A percentile compares a stretch with the other conserved stretches of the same genome.
These are phyloP conservation scores for Linum usitatissimum DNA, from an alignment of 345 rosid genomes.

Conservation along the genomic window DNA sequence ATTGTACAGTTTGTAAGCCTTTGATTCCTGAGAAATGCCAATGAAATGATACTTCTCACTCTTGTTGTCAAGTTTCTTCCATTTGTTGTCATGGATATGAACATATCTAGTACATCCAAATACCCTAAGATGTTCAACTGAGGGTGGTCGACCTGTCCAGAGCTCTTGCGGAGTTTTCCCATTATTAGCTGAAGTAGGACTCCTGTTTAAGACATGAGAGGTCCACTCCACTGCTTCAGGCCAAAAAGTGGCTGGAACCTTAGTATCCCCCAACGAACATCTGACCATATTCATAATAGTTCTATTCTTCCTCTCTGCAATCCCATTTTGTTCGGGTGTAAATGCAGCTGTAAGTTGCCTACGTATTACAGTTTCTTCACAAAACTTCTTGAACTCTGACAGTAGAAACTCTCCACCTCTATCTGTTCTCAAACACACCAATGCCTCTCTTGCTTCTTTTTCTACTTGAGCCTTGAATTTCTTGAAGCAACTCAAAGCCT, in stretches of 20 bases:
- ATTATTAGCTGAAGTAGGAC: no score
- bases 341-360: background rate
- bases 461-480: background rate
- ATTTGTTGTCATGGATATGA: no score
- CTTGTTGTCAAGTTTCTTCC: no score
- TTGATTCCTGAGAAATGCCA: no score
- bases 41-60: no score
- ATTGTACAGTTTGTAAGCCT: no score
- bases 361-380: background rate
- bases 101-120: no score
- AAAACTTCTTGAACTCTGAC: background rate
- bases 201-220: background rate
- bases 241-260: background rate
- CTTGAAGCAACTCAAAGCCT: background rate
- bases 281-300: constrained; percentile 2
- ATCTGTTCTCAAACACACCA: background rate
- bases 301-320: background rate
- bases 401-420: background rate
- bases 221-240: background rate
- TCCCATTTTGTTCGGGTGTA: background rate
- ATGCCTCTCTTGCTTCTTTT: background rate
- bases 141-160: no score
- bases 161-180: no score
- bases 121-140: no score
- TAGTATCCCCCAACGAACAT: background rate